Base-by-base conservation (phyloP, 768 basidiomycete species). In the Crucibulum laeve region DNA sequence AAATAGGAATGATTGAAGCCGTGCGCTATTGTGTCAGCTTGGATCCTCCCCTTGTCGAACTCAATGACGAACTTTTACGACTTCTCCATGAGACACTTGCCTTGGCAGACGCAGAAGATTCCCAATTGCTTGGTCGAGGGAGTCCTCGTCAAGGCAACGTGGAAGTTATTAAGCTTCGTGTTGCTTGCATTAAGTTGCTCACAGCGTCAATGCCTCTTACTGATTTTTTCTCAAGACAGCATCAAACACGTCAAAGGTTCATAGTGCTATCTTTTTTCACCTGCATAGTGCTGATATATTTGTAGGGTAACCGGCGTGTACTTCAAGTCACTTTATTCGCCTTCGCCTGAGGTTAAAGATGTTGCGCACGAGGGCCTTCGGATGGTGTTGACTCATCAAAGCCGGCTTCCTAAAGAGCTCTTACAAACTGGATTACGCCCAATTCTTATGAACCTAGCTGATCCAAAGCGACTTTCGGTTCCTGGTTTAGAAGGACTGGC, bases 1-100 rank as follows among this genome's bases (percentile, higher is more conserved):
- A 98, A 61, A 96, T 98, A 45, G 96, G 94, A 23, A 93, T 97
- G 78, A 92, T 98, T 46, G 96, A 98, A 55, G 92, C 92, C 14
- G 82, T 98, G 47, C 87, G 94, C 7, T 99, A 93, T 60, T 91
- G 91, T 59, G 80, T 99, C 48, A 87, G 80, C 45, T 70, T 97
- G 25, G 79, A 89, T 21, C 94, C 96, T 7, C 89, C 91, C 0
- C 75, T 98, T 19, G 83, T 92, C 1, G 93, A 96, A 52, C 71
- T 93, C 30, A 91, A 91, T 50, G 95, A 97, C 34, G 93, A 97
- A 60, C 79, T 97, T 37, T 71, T 92, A 38, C 84, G 95, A 13
- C 76, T 97, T 6, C 68, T 98, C 22, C 90, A 94, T 53, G 96
- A 99, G 63, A 90, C 92, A 0, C 75, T 99, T 14, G 96, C 91